Evolutionary conservation across 2,329 filamentous ascomycete genomes (phyloP), one percentile per base, ranked within the genome.

Genomic region (Hypoxylon sp.): DNA sequence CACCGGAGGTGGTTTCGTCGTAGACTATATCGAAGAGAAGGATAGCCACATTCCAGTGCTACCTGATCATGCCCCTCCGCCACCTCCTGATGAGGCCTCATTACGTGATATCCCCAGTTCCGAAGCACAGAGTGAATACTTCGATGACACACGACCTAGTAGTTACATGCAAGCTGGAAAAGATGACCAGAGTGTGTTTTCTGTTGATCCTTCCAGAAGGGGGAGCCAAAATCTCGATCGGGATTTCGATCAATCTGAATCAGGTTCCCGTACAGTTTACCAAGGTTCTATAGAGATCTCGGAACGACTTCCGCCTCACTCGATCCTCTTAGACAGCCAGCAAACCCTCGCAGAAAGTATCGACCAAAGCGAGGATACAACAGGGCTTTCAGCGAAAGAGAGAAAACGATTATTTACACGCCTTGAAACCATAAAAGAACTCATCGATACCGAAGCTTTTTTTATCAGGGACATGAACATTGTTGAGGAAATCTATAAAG

Each of bases 401-500:
- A 86, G 86, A 65, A 90, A 91, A 65, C 88, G 91, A n/a, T 82
- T 98, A 7, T 87, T 88, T 52, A 91, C 95, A 76, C 91, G 96
- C 19, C 88, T 91, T 58, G 89, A 96, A 76, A 89, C 96, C 50
- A 91, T 98, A 73, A 94, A 95, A 75, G 96, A 99, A 78, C 83
- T 99, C 37, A 87, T 97, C 47, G 94, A 97, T 74, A 99, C 96
- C 0, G 96, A 99, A 77, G 90, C 93, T 50, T 90, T 91, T 5
- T 98, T 97, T 78, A 90, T 96, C 61, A 89, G 93, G 69, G 96
- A 99, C 77, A 95, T 99, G 93, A 97, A 94, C 77, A 95, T 99
- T 56, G 91, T 97, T 2, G 93, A 97, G 74, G 94, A 98, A 75
- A 98, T 99, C 58, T 99, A 98, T 84, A 97, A 96, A 79, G 94